Evolutionary conservation across 2,329 filamentous ascomycete genomes (phyloP).

Genomic region (Trichophyton benhamiae): DNA sequence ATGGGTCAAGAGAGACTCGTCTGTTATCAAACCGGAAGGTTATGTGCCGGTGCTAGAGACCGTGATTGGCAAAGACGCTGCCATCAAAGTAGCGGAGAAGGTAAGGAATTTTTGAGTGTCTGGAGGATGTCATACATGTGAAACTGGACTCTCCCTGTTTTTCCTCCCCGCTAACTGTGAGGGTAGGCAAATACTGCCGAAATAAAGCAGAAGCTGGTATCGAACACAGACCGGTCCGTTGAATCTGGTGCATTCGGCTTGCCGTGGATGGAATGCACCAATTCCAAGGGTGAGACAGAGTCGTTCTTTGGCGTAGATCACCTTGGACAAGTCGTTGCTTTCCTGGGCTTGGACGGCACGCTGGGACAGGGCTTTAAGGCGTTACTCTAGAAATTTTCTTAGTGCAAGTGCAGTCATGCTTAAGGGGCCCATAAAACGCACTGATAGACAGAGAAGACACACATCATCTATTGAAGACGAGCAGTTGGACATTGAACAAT

Average conservation of each 20-base stretch:
- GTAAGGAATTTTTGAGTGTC: conserved; percentile 18
- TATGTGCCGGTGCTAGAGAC: conserved; percentile 34
- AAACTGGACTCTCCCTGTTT: not conserved
- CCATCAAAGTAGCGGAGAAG: conserved; percentile 31
- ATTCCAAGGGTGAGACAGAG: conserved; percentile 42
- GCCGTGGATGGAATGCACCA: conserved; percentile 48
- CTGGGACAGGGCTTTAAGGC: conserved; percentile 22
- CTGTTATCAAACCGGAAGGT: conserved; percentile 35
- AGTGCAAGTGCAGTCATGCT: no score
- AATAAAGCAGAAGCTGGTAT: conserved; percentile 36
- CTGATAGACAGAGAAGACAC: not conserved
- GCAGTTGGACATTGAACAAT: no score
- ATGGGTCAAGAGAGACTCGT: conserved; percentile 38
- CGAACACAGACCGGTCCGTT: conserved; percentile 42
- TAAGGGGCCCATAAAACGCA: no score
- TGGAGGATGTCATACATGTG: not conserved
- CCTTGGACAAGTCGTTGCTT: conserved; percentile 42
- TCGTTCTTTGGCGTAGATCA: conserved; percentile 51
- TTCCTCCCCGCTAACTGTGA: conserved; percentile 1
- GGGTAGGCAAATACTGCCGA: conserved; percentile 23
- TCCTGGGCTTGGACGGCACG: conserved; percentile 38
- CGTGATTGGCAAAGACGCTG: conserved; percentile 35
- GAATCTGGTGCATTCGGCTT: conserved; percentile 47
- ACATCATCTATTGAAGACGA: no score
- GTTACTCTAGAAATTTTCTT: conserved; percentile 14